Base-by-base conservation (phyloP, 768 basidiomycete genomes). In the Tulasnella sp. region DNA sequence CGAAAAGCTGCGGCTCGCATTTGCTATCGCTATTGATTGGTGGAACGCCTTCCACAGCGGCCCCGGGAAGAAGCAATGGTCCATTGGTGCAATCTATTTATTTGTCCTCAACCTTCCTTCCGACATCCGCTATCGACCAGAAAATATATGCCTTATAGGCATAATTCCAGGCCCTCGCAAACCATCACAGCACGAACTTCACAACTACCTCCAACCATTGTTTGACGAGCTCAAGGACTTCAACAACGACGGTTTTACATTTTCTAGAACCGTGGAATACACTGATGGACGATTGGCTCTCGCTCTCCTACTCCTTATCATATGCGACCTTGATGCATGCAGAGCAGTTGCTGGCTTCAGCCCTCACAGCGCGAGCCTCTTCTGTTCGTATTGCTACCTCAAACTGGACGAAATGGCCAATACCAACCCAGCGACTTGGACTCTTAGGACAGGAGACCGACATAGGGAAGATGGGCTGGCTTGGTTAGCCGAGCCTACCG, bases 281-380 rank as follows among this genome's bases (percentile, higher is more conserved):
- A 34, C 67, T 15, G 25, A n/a, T 38, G 78, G 81, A 36, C 67
- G 80, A 40, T 71, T 80, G n/a, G 78, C 80, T 0, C 82, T 84
- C 70, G 79, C 79, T 0, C 77, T 84, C 0, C 79, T 82, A 22
- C 38, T 84, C 0, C 82, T 85, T 74, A 82, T 82, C 64, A 85
- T 85, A 79, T 78, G 80, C 14, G 82, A 83, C 3, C 72, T 85
- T 15, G 80, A 81, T 22, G 77, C 77, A 8, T 79, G 80, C 17
- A 76, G 81, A 15, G 83, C 84, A 75, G 52, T 80, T 0, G 69
- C 81, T 4, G 82, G 81, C 17, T 19, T 81, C 29, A 73, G 37
- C n/a, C 2, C 17, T 37, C 29, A 31, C 36, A 25, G 5, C 17
- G 9, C 31, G 6, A 15, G 3, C 11, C 6, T 12, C 19, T 49